Conservation (phyloP, 2,329 filamentous ascomycete species). For the Paraphoma chrysanthemicola region DNA sequence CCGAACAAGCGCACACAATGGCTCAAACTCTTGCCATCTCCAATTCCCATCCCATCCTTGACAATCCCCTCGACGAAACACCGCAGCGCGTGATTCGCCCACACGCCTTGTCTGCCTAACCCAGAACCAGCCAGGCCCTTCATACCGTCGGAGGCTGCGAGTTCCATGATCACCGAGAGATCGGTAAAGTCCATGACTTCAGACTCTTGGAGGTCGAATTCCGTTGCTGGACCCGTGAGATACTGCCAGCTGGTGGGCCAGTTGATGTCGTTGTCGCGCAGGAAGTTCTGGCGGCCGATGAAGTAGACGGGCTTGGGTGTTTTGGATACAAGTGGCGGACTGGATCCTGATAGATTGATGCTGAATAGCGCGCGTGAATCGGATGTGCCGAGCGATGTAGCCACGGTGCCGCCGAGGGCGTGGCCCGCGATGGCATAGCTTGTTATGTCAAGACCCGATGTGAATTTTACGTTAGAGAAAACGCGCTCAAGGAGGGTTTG, state of each 20-base stretch:
- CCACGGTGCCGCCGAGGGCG: slow-evolving; percentile 36
- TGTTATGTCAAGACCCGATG: slow-evolving; percentile 6
- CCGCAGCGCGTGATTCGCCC: slow-evolving; percentile 13
- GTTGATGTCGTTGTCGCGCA: slow-evolving; percentile 95
- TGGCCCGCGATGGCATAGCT: slow-evolving; percentile 30
- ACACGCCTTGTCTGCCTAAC: slow-evolving; percentile 6
- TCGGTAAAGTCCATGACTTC: slow-evolving; percentile 33
- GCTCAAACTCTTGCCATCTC: slow-evolving; percentile 1
- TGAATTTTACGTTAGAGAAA: slow-evolving; percentile 22
- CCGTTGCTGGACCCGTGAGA: slow-evolving; percentile 22
- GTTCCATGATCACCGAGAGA: slow-evolving; percentile 24
- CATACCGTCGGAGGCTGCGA: slow-evolving; percentile 16
- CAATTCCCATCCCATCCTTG: slow-evolving; percentile 9
- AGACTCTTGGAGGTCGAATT: slow-evolving; percentile 29
- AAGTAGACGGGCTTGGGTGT: slow-evolving; percentile 24
- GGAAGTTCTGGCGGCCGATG: slow-evolving; percentile 71
- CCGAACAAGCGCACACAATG: slow-evolving; percentile 16
- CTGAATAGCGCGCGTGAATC: slow-evolving; percentile 18
- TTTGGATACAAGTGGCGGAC: slow-evolving; percentile 12
- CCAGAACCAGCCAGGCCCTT: background rate
- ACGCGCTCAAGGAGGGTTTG: slow-evolving; percentile 3
- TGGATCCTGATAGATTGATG: slow-evolving; percentile 34
- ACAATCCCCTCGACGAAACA: slow-evolving; percentile 28
- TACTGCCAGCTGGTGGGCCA: slow-evolving; percentile 67
- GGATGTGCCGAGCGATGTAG: slow-evolving; percentile 19